Percentiles rank a stretch among this genome's conserved stretches.
These are phyloP conservation scores for Hagleromyces aurorensis DNA, from an alignment of 805 yeast genomes.

Conservation along the genomic window DNA sequence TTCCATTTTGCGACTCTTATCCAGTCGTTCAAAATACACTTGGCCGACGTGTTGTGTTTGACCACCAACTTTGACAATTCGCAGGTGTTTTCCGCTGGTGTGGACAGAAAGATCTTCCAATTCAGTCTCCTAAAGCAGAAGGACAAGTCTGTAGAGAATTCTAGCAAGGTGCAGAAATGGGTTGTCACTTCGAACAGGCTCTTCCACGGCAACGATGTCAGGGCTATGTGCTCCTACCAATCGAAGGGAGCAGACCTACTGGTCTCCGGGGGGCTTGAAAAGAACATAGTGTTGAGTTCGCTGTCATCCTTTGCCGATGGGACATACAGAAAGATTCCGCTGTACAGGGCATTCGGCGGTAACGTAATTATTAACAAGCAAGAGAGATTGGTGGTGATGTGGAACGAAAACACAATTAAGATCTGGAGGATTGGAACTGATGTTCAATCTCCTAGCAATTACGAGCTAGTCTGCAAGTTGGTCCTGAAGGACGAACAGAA, in stretches of 20 bases:
- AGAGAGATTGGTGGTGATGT: conserved; percentile 53
- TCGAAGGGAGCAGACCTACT: conserved; percentile 59
- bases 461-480: conserved; percentile 56
- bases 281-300: conserved; percentile 55
- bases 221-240: conserved; percentile 66
- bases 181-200: conserved; percentile 65
- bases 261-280: conserved; percentile 79
- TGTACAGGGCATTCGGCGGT: conserved; percentile 47
- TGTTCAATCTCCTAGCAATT: conserved; percentile 19
- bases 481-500: conserved; percentile 70
- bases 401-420: conserved; percentile 77
- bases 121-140: conserved; percentile 42
- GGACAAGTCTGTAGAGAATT: conserved; percentile 11
- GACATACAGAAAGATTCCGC: conserved; percentile 59
- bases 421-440: conserved; percentile 58
- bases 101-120: conserved; percentile 83
- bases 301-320: conserved; percentile 61
- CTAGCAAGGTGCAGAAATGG: conserved; percentile 45
- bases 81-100: conserved; percentile 78
- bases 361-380: conserved; percentile 42
- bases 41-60: conserved; percentile 81
- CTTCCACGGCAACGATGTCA: conserved; percentile 78
- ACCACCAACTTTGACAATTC: conserved; percentile 53
- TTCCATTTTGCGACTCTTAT: conserved; percentile 61
- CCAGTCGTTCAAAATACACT: conserved; percentile 79